Evolutionary conservation across 1,139 yeast species (phyloP).

Genomic region (Arxiozyma bovina): DNA sequence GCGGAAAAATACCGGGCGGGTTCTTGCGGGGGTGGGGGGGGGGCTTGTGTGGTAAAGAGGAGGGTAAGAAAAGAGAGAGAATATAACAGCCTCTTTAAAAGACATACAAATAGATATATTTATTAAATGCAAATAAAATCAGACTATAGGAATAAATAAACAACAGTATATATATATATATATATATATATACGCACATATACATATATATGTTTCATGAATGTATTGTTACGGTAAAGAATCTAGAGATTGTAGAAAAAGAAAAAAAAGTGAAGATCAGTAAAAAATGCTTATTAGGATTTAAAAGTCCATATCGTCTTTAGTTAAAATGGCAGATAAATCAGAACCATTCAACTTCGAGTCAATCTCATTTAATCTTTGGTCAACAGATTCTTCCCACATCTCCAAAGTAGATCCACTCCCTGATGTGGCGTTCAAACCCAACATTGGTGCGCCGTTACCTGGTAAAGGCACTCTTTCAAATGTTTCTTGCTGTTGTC

Average conservation of each 20-base stretch:
- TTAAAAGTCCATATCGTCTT: slow-evolving; percentile 15
- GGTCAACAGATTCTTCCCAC: slow-evolving; percentile 41
- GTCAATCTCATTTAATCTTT: slow-evolving; percentile 35
- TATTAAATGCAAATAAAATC: neutral
- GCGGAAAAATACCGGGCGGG: too few species aligned
- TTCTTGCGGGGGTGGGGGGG: too few species aligned
- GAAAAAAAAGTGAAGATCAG: neutral
- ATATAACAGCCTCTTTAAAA: too few species aligned
- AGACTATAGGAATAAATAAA: neutral
- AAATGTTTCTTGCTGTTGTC: slow-evolving; percentile 11
- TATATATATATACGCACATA: too few species aligned
- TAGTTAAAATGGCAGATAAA: slow-evolving; percentile 13
- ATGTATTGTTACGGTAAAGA: too few species aligned
- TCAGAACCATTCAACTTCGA: slow-evolving; percentile 24
- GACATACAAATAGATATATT: neutral
- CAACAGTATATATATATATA: neutral
- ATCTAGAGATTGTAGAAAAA: too few species aligned
- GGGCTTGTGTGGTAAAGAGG: too few species aligned
- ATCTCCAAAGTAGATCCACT: slow-evolving; percentile 39
- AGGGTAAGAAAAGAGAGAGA: too few species aligned
- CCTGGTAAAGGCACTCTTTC: slow-evolving; percentile 48
- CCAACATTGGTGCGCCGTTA: slow-evolving; percentile 21
- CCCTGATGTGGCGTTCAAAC: slow-evolving; percentile 25
- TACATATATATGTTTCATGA: too few species aligned
- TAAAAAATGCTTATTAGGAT: neutral